A percentile compares a stretch with the other conserved stretches of the same genome.
These are phyloP conservation scores for Aspergillus flavus DNA, from an alignment of 2,329 filamentous ascomycete genomes.

Conservation along the genomic window DNA sequence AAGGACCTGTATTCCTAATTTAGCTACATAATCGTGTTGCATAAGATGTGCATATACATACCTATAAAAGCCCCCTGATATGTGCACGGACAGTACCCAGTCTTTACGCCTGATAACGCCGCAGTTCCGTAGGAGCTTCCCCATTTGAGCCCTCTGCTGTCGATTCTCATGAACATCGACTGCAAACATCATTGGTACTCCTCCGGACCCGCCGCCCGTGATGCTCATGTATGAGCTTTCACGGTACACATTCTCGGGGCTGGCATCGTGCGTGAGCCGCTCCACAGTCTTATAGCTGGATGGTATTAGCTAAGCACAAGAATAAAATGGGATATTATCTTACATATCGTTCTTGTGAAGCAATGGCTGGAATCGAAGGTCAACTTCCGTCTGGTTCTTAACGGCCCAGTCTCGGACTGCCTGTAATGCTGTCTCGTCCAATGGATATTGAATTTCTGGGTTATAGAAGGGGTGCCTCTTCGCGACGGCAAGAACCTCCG, in stretches of 20 bases:
- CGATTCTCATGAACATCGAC: conserved; percentile 48
- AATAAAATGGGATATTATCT: neutral
- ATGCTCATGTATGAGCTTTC: conserved; percentile 42
- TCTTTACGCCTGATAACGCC: conserved; percentile 39
- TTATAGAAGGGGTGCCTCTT: conserved; percentile 42
- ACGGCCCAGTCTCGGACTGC: neutral
- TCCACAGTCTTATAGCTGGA: conserved; percentile 39
- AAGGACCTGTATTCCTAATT: conserved; percentile 31
- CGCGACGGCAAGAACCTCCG: conserved; percentile 38
- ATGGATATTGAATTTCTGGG: conserved; percentile 33
- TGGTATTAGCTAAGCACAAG: neutral
- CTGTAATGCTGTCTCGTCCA: conserved; percentile 16
- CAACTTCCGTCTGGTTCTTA: neutral
- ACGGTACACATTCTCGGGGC: conserved; percentile 41
- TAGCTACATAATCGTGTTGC: neutral
- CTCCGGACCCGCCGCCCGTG: conserved; percentile 44
- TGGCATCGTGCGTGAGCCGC: conserved; percentile 39
- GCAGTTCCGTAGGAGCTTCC: conserved; percentile 32
- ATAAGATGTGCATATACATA: conserved; percentile 15
- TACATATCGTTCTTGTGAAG: conserved; percentile 7
- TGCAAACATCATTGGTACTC: conserved; percentile 43
- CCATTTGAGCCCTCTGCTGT: conserved; percentile 39
- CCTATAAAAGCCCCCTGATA: conserved; percentile 43
- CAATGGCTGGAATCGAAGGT: neutral
- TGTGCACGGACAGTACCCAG: conserved; percentile 45